Conservation (phyloP, 257 asterid species). For the Solanum stenotomum region DNA sequence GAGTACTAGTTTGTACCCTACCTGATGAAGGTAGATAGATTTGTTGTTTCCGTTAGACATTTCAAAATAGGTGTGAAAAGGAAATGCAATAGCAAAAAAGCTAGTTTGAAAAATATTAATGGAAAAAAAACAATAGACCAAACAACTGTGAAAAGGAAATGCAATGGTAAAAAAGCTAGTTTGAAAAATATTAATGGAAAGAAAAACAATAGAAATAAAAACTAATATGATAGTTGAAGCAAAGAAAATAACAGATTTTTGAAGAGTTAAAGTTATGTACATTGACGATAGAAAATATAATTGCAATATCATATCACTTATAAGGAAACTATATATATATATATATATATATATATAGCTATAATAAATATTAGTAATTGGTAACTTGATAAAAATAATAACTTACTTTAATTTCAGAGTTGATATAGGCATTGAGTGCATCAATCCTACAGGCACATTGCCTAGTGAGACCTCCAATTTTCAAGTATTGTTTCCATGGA, state of each 20-base stretch:
- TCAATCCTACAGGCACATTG: conserved; percentile 58
- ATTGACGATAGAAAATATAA: too few relatives aligned
- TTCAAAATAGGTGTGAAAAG: neutral
- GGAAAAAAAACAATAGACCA: too few relatives aligned
- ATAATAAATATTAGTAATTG: neutral
- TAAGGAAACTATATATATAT: neutral
- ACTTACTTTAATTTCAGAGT: conserved; percentile 34
- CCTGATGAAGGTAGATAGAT: neutral
- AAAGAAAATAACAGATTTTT: neutral
- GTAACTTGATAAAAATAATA: neutral
- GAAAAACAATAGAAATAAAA: neutral
- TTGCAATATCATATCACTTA: neutral
- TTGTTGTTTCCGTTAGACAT: neutral
- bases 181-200: too few relatives aligned
- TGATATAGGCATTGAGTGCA: conserved; percentile 42
- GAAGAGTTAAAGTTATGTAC: neutral
- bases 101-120: neutral
- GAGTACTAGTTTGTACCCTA: neutral
- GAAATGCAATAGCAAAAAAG: neutral
- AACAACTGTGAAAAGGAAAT: too few relatives aligned
- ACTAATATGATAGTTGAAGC: neutral
- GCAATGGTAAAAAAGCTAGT: too few relatives aligned
- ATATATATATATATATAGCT: neutral
- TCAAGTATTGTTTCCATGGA: conserved; percentile 79
- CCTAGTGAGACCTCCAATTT: conserved; percentile 48